A percentile compares a stretch with the other conserved stretches of the same genome.
Evolutionary conservation across 148 eudicot genomes (phyloP).

Genomic region (Nepenthes gracilis): DNA sequence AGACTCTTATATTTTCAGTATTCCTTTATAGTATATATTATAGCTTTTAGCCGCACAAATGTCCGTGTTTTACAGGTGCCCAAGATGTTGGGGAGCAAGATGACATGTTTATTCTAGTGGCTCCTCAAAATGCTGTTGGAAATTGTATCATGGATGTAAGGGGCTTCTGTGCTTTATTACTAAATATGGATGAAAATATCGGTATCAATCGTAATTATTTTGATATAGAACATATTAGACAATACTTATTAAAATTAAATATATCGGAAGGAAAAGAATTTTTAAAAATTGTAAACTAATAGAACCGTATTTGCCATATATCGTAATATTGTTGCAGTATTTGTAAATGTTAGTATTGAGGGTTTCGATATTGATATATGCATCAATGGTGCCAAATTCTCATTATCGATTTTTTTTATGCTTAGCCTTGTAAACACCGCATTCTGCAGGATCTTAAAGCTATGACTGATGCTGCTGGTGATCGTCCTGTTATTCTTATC

Average conservation of each 20-base stretch:
- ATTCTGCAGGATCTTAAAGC: constrained; percentile 71
- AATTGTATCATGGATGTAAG: constrained; percentile 93
- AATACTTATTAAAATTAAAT: too few relatives aligned
- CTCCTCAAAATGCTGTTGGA: constrained; percentile 99
- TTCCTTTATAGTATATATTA: neutral
- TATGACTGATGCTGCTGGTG: constrained; percentile 97
- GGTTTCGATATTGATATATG: too few relatives aligned
- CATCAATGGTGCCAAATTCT: neutral
- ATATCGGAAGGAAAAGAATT: too few relatives aligned
- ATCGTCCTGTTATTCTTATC: constrained; percentile 83
- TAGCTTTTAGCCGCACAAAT: too few relatives aligned
- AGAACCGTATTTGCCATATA: too few relatives aligned
- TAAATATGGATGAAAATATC: too few relatives aligned
- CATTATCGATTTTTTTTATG: neutral
- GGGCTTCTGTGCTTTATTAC: neutral
- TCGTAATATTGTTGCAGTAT: too few relatives aligned
- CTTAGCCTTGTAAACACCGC: neutral
- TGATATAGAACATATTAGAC: too few relatives aligned
- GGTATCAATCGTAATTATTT: too few relatives aligned
- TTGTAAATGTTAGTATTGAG: too few relatives aligned
- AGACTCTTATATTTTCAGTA: neutral
- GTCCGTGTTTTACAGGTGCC: constrained; percentile 37
- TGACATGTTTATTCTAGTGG: constrained; percentile 89
- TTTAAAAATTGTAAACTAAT: too few relatives aligned
- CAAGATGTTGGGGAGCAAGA: constrained; percentile 82